phyloP scores from a whole-genome alignment of 2,329 filamentous ascomycete species.

The Sporothrix luriei region DNA sequence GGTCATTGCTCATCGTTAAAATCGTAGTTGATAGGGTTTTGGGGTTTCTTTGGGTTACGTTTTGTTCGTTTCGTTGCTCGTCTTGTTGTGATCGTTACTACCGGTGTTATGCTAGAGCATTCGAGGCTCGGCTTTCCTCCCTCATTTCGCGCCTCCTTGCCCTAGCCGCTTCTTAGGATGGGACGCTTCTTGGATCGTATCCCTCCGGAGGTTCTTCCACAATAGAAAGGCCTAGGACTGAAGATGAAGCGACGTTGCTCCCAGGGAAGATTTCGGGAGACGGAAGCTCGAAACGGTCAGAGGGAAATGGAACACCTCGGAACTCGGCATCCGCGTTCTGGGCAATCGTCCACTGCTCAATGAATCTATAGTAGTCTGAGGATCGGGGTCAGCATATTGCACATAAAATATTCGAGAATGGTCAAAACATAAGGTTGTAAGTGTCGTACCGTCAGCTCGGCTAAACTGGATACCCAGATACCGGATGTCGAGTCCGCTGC shows the following conservation, averaged over 20 bases:
- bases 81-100: background rate
- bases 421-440: background rate
- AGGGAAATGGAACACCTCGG: conserved; percentile 50
- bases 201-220: conserved; percentile 41
- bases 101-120: background rate
- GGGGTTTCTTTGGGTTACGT: background rate
- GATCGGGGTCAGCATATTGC: conserved; percentile 4
- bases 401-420: too few relatives aligned
- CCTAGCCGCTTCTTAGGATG: background rate
- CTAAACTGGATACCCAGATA: conserved; percentile 56
- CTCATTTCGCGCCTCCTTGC: background rate
- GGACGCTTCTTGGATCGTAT: conserved; percentile 6
- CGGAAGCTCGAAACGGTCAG: conserved; percentile 51
- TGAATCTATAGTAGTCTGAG: conserved; percentile 52
- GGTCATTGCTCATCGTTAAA: conserved; percentile 25
- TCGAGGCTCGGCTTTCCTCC: background rate
- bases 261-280: conserved; percentile 50
- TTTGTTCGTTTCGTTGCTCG: background rate
- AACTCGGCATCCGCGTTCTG: conserved; percentile 53
- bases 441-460: conserved; percentile 48
- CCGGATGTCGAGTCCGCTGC: conserved; percentile 47
- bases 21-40: background rate
- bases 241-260: conserved; percentile 35
- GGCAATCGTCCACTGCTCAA: conserved; percentile 51
- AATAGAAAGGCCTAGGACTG: conserved; percentile 39